Conservation (phyloP, 2,329 filamentous ascomycete species). For the Penicillium oxalicum region DNA sequence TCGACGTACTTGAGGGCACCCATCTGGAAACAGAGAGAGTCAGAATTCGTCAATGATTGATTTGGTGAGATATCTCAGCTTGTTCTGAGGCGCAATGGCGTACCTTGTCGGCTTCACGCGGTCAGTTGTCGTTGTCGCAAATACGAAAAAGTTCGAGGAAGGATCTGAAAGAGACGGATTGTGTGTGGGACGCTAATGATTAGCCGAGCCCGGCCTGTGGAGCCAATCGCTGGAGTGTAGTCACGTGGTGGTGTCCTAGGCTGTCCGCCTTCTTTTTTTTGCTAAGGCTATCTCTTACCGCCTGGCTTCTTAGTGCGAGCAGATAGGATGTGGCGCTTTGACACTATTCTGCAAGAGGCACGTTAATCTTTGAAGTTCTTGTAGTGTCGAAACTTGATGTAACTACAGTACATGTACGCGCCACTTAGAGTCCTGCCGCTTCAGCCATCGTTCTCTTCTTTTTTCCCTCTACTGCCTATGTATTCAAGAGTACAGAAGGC, state of each 20-base stretch:
- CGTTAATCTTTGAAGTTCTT: too few species aligned
- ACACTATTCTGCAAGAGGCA: too few species aligned
- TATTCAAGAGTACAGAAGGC: too few species aligned
- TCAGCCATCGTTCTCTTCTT: too few species aligned
- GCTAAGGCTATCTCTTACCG: neutral
- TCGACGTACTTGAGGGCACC: slow-evolving; percentile 99
- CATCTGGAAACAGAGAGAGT: slow-evolving; percentile 56
- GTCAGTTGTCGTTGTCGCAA: slow-evolving; percentile 41
- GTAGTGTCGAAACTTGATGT: too few species aligned
- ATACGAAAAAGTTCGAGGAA: slow-evolving; percentile 31
- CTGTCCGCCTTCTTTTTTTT: neutral
- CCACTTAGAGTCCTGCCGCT: too few species aligned
- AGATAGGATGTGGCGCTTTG: too few species aligned
- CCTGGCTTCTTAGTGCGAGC: slow-evolving; percentile 7
- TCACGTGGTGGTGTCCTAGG: neutral
- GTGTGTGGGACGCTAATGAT: slow-evolving; percentile 41
- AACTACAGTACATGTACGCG: too few species aligned
- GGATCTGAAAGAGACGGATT: slow-evolving; percentile 28
- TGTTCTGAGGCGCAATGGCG: slow-evolving; percentile 13
- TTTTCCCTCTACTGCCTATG: too few species aligned
- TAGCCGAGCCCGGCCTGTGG: slow-evolving; percentile 31
- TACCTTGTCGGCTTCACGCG: slow-evolving; percentile 42
- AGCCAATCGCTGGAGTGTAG: slow-evolving; percentile 15
- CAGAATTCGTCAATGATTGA: slow-evolving; percentile 5
- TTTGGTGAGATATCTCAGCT: too few species aligned